Evolutionary conservation across 2,329 filamentous ascomycete genomes (phyloP), one percentile per base, ranked within the genome.

Genomic region (Tothia fuscella): DNA sequence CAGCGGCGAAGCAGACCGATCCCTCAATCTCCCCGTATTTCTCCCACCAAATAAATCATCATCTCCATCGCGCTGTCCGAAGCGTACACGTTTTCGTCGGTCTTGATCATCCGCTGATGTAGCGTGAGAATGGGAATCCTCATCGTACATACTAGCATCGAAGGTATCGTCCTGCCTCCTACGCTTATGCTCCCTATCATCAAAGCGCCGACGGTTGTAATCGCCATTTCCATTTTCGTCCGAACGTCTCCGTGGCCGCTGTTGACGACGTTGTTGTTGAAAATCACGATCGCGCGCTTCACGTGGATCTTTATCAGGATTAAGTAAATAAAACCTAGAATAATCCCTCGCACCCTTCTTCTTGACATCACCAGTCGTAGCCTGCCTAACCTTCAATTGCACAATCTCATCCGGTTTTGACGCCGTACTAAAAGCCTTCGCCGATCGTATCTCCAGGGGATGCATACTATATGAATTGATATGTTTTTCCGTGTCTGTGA

Each of bases 301-400:
- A 50, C 80, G 78, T 2, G 82, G 86, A 53, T 94, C 88, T 56
- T 87, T 78, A 51, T 94, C 84, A 1, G 89, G 89, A 52, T 96
- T 84, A 53, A 91, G 72, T 26, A 95, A 76, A 57, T 98, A 98
- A 65, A 93, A 96, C 10, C 85, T 75, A 61, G 89, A 96, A 47
- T 82, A 74, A 38, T 81, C 73, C 9, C 85, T 76, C 1, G 91
- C 89, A 30, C 84, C 80, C 32, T 68, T 74, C 52, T 78, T 74
- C 62, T 98, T 98, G 56, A 72, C 80, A 62, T 98, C 91, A 17
- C 76, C 71, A 20, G 71, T 67, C 5, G 87, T 72, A 1, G 88
- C 81, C 46, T 83, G 72, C 37, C 91, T 78, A 31, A 95, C 68
- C 45, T 77, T 72, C 3, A 98, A 67, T 20, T 71, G 69, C 3